phyloP scores from a whole-genome alignment of 202 grass and related monocot species.

The Setaria italica region DNA sequence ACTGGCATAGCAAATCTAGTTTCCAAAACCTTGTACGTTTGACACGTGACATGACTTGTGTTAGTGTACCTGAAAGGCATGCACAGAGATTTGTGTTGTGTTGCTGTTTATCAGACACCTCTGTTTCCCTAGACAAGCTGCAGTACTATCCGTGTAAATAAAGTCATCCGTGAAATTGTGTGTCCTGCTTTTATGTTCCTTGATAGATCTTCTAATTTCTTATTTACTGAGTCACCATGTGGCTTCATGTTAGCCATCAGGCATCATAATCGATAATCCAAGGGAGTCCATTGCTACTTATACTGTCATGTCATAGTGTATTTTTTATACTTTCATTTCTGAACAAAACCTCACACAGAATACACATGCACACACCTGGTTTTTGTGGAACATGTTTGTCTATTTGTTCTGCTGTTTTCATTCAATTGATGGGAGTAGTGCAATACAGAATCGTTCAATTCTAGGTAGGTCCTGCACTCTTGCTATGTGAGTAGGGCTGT shows the following conservation, averaged over 20 bases:
- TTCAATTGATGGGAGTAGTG: constrained; percentile 1
- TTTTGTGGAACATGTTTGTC: background rate
- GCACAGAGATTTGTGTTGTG: background rate
- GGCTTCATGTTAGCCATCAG: background rate
- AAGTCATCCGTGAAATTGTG: background rate
- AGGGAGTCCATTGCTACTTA: background rate
- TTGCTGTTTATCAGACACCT: background rate
- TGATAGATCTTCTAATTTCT: background rate
- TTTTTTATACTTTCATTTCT: background rate
- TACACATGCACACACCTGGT: constrained; percentile 3
- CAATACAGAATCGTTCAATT: background rate
- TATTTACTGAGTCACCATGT: background rate
- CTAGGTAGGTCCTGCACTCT: background rate
- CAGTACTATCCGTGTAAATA: background rate
- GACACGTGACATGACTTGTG: background rate
- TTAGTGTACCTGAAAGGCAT: background rate
- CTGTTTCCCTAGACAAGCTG: background rate
- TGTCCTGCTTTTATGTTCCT: background rate
- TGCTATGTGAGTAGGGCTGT: constrained; percentile 19
- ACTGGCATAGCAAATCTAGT: background rate
- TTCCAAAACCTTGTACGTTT: constrained; percentile 7
- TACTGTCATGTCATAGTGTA: background rate
- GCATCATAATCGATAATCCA: background rate
- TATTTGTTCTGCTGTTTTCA: constrained; percentile 17
- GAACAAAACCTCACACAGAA: constrained; percentile 1